Base-by-base conservation (phyloP, 192 early-diverging fungal species). In the Gaertneriomyces sp. region DNA sequence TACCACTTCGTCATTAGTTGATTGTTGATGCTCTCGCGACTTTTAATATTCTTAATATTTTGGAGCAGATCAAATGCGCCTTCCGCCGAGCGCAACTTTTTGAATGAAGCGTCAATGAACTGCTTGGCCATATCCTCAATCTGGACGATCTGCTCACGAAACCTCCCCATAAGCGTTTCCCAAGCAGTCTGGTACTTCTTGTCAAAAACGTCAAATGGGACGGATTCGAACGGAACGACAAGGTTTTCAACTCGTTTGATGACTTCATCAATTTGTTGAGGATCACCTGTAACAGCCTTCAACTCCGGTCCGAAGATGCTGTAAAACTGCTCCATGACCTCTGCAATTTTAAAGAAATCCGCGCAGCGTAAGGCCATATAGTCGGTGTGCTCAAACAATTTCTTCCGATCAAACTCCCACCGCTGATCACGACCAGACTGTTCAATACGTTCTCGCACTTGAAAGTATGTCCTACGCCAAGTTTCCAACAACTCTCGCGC, bases 111-210 rank as follows among this genome's bases (percentile, higher is more conserved):
- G 58, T 86, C 84, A 49, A 86, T 86, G 63, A 86, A 86, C 51
- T 86, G 84, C 64, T 85, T 84, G 8, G 84, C 84, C 84, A 86
- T 86, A 60, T 86, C 84, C 58, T 86, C 84, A 49, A 86, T 86
- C 60, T 86, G 81, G 40, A 86, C 49, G 17, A 86, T 83, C 66
- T 86, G 85, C 61, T 86, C 85, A 5, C 85, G 76, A 66, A 86
- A 86, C n/a, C 81, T 69, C 16, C 69, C 64, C 82, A 86, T 85
- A 9, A 86, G 51, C 1, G 75, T 71, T 51, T 86, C 81, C 85
- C 85, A 86, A 45, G 77, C 74, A 14, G 74, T 62, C 46, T 86
- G 82, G 58, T 82, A 73, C 81, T 76, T 81, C 65, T 86, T 86
- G 46, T 70, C 71, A 57, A 83, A 86, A 14, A 85, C 74, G 53